Base-by-base conservation (phyloP, 2,329 filamentous ascomycete species). In the Calonectria montana region DNA sequence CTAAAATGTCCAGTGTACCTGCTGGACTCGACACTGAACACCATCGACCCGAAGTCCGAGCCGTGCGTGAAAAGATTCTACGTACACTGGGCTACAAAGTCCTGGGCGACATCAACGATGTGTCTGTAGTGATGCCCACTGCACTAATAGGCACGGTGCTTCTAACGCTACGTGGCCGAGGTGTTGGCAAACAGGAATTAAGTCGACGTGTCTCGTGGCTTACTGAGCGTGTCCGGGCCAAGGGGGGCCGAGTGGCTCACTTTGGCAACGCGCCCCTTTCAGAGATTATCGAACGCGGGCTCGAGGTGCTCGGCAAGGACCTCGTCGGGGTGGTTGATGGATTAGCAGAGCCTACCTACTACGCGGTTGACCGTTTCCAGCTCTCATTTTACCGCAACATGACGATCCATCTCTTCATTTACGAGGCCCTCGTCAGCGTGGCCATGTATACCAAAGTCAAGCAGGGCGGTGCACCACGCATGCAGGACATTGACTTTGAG, bases 301-400 rank as follows among this genome's bases (percentile, higher is more conserved):
- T 99, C 3, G 96, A 98, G 59, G 97, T 98, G 0, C 88, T 99
- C 0, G 97, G 97, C 0, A 94, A 94, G 66, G 94, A 97, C 63
- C 89, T 99, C 1, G 95, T 99, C 0, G 95, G 96, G 5, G 87
- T 92, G 5, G 88, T 97, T 0, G 89, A 92, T 43, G 94, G 93
- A 0, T 85, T 99, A 6, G 93, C 94, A 0, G 97, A 99, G 81
- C 94, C 94, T 21, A 98, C 97, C 0, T 98, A 94, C 83, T 98
- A 94, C 79, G 97, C 97, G 5, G 95, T 98, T 45, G 97, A 99
- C 82, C 91, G 95, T 65, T 99, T 99, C 86, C 97, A 99, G 81
- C 89, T 99, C 12, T 98, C 95, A 0, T 99, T 99, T 83, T 99
- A 99, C 84, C 93, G 97, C 65, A 99, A 99, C 83, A 98, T 98